Conservation (phyloP, 495 filamentous ascomycete genomes). For the Daldinia loculata region DNA sequence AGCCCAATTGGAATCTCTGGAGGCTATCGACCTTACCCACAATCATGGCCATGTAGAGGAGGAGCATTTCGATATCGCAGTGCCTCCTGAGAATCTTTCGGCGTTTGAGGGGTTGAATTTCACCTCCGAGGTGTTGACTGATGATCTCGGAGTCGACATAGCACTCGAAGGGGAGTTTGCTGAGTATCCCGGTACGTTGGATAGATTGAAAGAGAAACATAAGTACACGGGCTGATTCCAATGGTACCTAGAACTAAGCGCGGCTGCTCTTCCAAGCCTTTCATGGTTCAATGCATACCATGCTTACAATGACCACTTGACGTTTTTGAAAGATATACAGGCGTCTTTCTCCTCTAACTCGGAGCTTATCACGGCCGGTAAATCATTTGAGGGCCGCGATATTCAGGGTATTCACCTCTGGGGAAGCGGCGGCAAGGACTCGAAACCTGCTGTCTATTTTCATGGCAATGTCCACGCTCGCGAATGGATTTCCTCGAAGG, state of each 20-base stretch:
- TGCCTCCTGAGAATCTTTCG: constrained; percentile 52
- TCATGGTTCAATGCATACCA: constrained; percentile 69
- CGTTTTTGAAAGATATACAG: constrained; percentile 61
- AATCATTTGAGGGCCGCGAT: constrained; percentile 57
- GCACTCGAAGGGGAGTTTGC: constrained; percentile 49
- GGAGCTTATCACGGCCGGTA: constrained; percentile 64
- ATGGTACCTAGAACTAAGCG: constrained; percentile 13
- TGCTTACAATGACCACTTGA: constrained; percentile 62
- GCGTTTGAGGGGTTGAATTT: constrained; percentile 52
- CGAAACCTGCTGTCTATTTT: constrained; percentile 65
- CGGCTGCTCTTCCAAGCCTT: constrained; percentile 41
- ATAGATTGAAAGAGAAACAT: not conserved
- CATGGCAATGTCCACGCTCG: constrained; percentile 71
- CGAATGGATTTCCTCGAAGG: constrained; percentile 69
- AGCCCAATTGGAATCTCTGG: constrained; percentile 45
- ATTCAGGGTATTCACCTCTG: constrained; percentile 70
- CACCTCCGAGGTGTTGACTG: constrained; percentile 52
- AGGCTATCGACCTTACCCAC: constrained; percentile 46
- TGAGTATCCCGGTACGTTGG: constrained; percentile 39
- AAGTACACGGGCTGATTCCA: not conserved
- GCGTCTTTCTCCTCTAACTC: constrained; percentile 60
- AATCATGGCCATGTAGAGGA: constrained; percentile 42
- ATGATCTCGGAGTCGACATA: constrained; percentile 59
- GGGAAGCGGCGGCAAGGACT: constrained; percentile 62
- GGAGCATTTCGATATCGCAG: constrained; percentile 52